A percentile compares a stretch with the other conserved stretches of the same genome.
phyloP scores from a whole-genome alignment of 2,329 filamentous ascomycete species.

The Cyclaneusma minus region DNA sequence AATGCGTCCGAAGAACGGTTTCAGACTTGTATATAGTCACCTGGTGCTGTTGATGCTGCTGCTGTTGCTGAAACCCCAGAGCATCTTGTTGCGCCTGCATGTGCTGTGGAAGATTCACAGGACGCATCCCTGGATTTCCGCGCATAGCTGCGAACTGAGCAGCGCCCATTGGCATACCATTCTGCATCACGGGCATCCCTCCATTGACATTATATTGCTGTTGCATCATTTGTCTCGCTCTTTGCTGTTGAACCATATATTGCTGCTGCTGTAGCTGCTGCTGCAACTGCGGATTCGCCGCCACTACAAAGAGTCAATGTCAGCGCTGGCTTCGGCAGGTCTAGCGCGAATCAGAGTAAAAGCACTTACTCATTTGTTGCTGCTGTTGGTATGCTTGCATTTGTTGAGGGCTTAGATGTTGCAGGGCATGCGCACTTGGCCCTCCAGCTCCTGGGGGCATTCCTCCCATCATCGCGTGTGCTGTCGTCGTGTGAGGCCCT shows the following conservation, averaged over 20 bases:
- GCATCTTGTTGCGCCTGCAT: slow-evolving; percentile 23
- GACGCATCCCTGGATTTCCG: slow-evolving; percentile 22
- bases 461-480: slow-evolving; percentile 54
- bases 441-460: slow-evolving; percentile 51
- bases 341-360: slow-evolving; percentile 1
- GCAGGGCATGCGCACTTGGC: slow-evolving; percentile 51
- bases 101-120: slow-evolving; percentile 29
- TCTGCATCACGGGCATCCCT: slow-evolving; percentile 37
- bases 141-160: slow-evolving; percentile 37
- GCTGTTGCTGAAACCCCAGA: slow-evolving; percentile 24
- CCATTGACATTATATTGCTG: slow-evolving; percentile 32
- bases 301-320: slow-evolving; percentile 9
- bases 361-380: slow-evolving; percentile 17
- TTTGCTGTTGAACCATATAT: slow-evolving; percentile 36
- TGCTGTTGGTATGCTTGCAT: slow-evolving; percentile 27
- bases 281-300: slow-evolving; percentile 20
- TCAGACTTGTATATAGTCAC: too few relatives aligned
- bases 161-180: slow-evolving; percentile 35
- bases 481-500: slow-evolving; percentile 54
- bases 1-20: slow-evolving; percentile 2
- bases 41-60: slow-evolving; percentile 22
- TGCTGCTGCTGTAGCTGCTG: slow-evolving; percentile 37
- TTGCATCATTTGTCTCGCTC: slow-evolving; percentile 26
- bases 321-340: slow-evolving; percentile 4
- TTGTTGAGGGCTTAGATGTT: slow-evolving; percentile 48